Evolutionary conservation across 345 rosid genomes (phyloP), one percentile per base, ranked within the genome.

Genomic region (Hibiscus syriacus): DNA sequence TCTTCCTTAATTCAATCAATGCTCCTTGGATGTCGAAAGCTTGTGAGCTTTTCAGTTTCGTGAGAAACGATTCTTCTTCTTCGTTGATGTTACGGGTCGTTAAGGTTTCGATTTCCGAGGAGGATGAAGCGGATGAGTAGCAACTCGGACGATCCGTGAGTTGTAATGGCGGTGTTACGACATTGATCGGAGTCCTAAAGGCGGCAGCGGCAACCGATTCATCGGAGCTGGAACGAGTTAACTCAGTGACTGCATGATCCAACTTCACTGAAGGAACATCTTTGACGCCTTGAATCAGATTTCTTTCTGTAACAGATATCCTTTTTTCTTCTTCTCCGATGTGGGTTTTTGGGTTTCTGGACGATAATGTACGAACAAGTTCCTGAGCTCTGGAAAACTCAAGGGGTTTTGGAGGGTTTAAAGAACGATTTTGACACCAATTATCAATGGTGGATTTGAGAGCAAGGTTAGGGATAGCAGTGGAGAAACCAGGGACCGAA

Each of bases 381-480:
- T 78, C 74, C 72, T 80, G 79, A 1, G 90, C 94, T 2, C 81
- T 70, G 63, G 80, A 64, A 54, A 54, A 58, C 43, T 86, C 88
- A 0, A 89, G 75, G 3, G 95, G 82, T 41, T 64, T 69, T 0
- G 96, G 96, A 1, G 86, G 85, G 4, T 74, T 76, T 4, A 80
- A 8, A 12, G 78, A 74, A 38, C 64, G 74, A 17, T 70, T 78
- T 58, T 70, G 52, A 70, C 96, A 94, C 95, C 96, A 86, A 55
- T 77, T 82, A 64, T 73, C 50, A 63, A 94, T 91, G 56, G 92
- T 78, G 59, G 96, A 76, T 79, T 84, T 89, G n/a, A 91, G 79
- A 6, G 96, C 92, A 64, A 87, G 80, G 61, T 94, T 91, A 6
- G 99, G 90, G 70, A 94, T 85, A 16, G 87, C 83, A 54, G 83